These are phyloP conservation scores for Zymoseptoria brevis DNA, from an alignment of 2,329 filamentous ascomycete genomes.

Conservation along the genomic window DNA sequence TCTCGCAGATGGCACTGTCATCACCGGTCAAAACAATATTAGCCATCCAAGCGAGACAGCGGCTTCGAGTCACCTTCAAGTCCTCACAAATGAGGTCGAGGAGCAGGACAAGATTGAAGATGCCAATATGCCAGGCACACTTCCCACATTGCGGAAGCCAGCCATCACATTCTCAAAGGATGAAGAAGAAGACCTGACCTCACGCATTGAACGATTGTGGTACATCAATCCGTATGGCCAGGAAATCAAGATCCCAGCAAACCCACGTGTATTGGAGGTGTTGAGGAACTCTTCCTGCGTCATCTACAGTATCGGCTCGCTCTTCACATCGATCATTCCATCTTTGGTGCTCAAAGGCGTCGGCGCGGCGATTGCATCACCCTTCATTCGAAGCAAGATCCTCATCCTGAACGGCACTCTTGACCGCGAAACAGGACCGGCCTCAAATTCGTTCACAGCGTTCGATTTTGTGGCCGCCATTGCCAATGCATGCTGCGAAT, in stretches of 20 bases:
- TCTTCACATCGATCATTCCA: constrained; percentile 85
- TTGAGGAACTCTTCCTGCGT: constrained; percentile 58
- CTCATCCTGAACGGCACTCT: constrained; percentile 75
- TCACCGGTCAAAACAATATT: constrained; percentile 89
- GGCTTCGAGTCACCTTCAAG: constrained; percentile 19
- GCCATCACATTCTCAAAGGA: constrained; percentile 76
- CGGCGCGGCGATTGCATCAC: constrained; percentile 50
- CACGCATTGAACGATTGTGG: constrained; percentile 76
- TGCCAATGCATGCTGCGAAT: constrained; percentile 63
- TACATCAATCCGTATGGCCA: constrained; percentile 99
- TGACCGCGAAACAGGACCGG: constrained; percentile 80
- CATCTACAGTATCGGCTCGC: constrained; percentile 86
- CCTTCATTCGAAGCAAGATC: constrained; percentile 59
- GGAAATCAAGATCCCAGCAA: constrained; percentile 78
- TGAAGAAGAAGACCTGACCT: constrained; percentile 64
- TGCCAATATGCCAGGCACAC: constrained; percentile 70
- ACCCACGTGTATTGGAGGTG: constrained; percentile 67
- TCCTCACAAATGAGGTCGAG: constrained; percentile 34
- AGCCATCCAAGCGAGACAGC: constrained; percentile 66
- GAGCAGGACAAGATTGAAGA: constrained; percentile 64
- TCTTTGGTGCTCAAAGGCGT: constrained; percentile 71
- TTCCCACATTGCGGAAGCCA: constrained; percentile 70
- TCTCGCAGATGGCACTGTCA: constrained; percentile 64
- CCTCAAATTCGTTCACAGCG: constrained; percentile 56
- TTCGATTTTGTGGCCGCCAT: constrained; percentile 78